A percentile compares a stretch with the other conserved stretches of the same genome.
These are phyloP conservation scores for Salmacisia buchloeana DNA, from an alignment of 1,284 basidiomycete species.

Conservation along the genomic window DNA sequence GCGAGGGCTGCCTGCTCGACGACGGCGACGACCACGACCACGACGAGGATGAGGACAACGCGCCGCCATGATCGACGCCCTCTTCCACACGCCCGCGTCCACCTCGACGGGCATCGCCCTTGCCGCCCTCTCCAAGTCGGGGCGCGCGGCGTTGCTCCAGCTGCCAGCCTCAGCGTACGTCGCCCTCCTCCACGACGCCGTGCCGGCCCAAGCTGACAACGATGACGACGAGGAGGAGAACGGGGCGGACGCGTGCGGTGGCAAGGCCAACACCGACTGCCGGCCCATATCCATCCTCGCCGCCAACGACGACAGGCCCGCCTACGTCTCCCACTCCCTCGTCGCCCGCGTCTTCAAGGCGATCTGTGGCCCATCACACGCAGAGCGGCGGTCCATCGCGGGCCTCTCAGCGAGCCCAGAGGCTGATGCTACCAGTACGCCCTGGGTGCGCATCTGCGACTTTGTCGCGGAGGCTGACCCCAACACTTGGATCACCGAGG, in stretches of 20 bases:
- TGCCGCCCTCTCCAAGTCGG: not conserved
- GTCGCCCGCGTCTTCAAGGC: not conserved
- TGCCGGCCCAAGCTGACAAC: not conserved
- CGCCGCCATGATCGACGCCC: not conserved
- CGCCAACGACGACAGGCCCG: not conserved
- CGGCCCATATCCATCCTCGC: not conserved
- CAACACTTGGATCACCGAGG: not conserved
- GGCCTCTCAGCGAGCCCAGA: not conserved
- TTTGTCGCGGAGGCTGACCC: conserved; percentile 3
- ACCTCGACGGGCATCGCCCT: no score
- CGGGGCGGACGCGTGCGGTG: no score
- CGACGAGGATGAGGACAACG: not conserved
- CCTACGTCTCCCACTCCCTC: not conserved
- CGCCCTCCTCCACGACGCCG: not conserved
- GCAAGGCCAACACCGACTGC: not conserved
- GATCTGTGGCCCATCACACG: not conserved
- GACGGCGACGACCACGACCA: not conserved
- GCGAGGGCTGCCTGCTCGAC: no score
- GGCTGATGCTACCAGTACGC: no score
- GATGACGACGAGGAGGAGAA: not conserved
- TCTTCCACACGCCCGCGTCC: no score
- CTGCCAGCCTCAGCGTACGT: not conserved
- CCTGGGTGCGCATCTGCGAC: conserved; percentile 3
- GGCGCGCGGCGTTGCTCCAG: not conserved
- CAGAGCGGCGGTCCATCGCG: not conserved